Conservation (phyloP, 345 rosid species). For the Moricandia arvensis region DNA sequence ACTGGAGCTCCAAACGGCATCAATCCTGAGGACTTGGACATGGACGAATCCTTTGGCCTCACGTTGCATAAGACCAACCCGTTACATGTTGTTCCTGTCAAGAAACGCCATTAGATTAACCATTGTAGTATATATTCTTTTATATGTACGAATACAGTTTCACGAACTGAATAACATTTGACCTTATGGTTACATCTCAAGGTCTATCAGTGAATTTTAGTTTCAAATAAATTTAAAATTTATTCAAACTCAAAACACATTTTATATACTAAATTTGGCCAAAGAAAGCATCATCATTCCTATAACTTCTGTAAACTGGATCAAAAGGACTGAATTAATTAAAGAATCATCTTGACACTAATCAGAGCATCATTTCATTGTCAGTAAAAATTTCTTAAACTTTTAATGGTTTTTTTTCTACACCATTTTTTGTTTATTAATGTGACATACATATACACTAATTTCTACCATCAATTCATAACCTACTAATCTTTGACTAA, state of each 20-base stretch:
- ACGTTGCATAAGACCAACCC: constrained; percentile 37
- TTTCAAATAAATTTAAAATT: background rate
- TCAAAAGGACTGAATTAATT: background rate
- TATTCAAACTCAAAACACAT: background rate
- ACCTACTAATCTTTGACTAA: background rate
- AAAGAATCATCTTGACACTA: background rate
- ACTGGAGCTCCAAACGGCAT: constrained; percentile 43
- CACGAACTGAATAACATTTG: background rate
- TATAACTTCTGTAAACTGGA: background rate
- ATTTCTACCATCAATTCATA: background rate
- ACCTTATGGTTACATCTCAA: background rate
- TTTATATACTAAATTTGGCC: background rate
- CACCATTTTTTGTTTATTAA: background rate
- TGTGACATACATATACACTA: background rate
- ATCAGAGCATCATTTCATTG: background rate
- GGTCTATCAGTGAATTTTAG: background rate
- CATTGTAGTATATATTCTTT: background rate
- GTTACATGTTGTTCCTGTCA: constrained; percentile 26
- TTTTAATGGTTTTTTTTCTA: background rate
- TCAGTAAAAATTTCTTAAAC: background rate
- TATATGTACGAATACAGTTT: background rate
- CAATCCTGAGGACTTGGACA: constrained; percentile 38
- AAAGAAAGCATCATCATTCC: background rate
- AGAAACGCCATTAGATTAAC: constrained; percentile 1
- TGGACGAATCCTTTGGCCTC: constrained; percentile 39